phyloP scores from a whole-genome alignment of 805 yeast genomes.

The Saccharomycopsis vini region DNA sequence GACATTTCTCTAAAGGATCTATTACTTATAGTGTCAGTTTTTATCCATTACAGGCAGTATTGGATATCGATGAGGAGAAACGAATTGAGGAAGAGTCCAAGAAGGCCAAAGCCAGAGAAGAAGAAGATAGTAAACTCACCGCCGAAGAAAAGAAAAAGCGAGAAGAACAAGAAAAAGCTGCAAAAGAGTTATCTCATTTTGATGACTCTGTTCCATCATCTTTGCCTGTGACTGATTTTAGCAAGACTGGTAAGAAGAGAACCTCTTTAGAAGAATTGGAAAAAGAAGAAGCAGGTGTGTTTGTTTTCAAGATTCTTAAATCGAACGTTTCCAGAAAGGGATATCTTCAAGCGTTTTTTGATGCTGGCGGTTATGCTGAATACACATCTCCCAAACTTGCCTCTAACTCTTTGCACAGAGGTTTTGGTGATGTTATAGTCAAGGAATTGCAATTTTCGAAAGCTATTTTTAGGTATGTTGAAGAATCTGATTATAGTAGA shows the following conservation, averaged over 20 bases:
- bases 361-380: conserved; percentile 60
- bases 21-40: conserved; percentile 69
- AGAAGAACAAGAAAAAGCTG: conserved; percentile 23
- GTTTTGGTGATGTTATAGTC: conserved; percentile 66
- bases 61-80: conserved; percentile 61
- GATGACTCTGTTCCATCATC: conserved; percentile 28
- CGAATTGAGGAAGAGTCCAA: conserved; percentile 42
- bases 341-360: conserved; percentile 69
- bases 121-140: conserved; percentile 23
- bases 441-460: conserved; percentile 72
- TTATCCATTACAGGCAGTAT: conserved; percentile 76
- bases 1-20: conserved; percentile 74
- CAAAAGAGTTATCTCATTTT: conserved; percentile 28
- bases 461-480: conserved; percentile 51
- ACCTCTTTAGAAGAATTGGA: conserved; percentile 51
- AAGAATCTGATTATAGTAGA: conserved; percentile 45
- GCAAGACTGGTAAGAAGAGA: conserved; percentile 33
- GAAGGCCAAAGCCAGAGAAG: conserved; percentile 30
- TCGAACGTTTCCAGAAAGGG: conserved; percentile 48
- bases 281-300: conserved; percentile 62
- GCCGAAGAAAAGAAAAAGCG: conserved; percentile 25
- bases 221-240: conserved; percentile 22
- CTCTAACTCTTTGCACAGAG: conserved; percentile 29
- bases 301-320: conserved; percentile 56
- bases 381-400: conserved; percentile 45